Conservation (phyloP, 371 early-diverging fungal species). For the Apophysomyces sp. region DNA sequence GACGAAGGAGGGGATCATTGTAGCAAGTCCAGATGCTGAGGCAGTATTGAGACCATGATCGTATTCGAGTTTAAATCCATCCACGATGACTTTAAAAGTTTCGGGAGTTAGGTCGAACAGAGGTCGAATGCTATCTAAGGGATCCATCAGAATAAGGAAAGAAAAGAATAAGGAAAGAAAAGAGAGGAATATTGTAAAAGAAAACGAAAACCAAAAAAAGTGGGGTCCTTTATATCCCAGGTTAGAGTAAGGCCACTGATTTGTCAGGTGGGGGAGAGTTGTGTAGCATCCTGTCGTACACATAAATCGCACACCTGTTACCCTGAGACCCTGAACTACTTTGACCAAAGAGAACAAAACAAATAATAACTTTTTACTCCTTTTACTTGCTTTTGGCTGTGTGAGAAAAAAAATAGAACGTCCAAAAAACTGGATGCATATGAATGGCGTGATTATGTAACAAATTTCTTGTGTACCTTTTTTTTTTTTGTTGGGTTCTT, state of each 20-base stretch:
- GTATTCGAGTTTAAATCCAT: slow-evolving; percentile 50
- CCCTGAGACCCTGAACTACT: slow-evolving; percentile 1
- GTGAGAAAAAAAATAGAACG: not conserved
- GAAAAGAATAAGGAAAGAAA: not conserved
- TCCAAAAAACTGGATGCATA: not conserved
- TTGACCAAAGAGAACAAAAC: not conserved
- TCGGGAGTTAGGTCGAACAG: not conserved
- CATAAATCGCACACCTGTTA: not conserved
- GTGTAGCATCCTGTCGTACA: not conserved
- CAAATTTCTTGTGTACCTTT: not conserved
- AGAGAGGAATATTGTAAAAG: not conserved
- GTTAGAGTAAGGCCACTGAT: slow-evolving; percentile 1
- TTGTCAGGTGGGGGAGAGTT: not conserved
- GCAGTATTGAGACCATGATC: slow-evolving; percentile 44
- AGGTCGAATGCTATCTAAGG: not conserved
- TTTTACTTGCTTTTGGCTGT: no score
- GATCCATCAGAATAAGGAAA: not conserved
- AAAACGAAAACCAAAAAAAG: not conserved
- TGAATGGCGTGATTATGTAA: slow-evolving; percentile 2
- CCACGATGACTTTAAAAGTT: slow-evolving; percentile 26
- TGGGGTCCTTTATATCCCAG: not conserved
- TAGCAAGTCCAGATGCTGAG: slow-evolving; percentile 48
- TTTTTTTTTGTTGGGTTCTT: not conserved
- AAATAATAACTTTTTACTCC: not conserved
- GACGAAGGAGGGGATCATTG: slow-evolving; percentile 83